Percentiles rank a stretch among this genome's conserved stretches.
Evolutionary conservation across 805 yeast species (phyloP).

Genomic region (Ogataea polymorpha): DNA sequence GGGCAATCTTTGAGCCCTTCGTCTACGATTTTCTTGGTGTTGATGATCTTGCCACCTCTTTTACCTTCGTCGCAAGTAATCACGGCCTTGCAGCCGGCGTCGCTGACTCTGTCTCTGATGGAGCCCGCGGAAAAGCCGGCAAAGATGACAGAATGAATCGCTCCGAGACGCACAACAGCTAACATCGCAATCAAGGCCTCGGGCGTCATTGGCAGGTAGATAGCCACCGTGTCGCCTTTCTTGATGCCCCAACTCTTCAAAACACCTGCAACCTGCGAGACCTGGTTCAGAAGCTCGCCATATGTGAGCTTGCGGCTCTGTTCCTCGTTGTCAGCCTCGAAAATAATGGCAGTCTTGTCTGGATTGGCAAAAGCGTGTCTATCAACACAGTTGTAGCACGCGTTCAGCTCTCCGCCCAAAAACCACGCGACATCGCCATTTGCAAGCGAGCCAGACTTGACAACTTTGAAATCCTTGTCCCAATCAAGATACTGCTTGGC

Average conservation of each 20-base stretch:
- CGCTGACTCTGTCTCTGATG: constrained; percentile 82
- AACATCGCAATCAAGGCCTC: constrained; percentile 93
- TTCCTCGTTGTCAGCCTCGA: constrained; percentile 89
- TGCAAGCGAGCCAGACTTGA: constrained; percentile 58
- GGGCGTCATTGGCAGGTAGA: constrained; percentile 96
- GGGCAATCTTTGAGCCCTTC: constrained; percentile 81
- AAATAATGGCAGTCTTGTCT: constrained; percentile 76
- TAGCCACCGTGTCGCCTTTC: constrained; percentile 95
- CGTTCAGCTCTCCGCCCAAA: constrained; percentile 88
- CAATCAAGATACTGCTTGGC: constrained; percentile 74
- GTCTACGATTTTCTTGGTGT: constrained; percentile 91
- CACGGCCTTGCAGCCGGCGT: constrained; percentile 80
- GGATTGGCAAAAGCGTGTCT: constrained; percentile 91
- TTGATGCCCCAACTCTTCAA: constrained; percentile 80
- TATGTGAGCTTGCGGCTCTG: constrained; percentile 75
- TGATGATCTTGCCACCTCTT: constrained; percentile 92
- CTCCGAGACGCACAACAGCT: constrained; percentile 92
- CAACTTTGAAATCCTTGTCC: constrained; percentile 74
- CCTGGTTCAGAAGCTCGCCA: constrained; percentile 81
- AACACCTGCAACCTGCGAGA: constrained; percentile 82
- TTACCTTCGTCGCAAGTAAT: constrained; percentile 94
- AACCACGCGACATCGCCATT: constrained; percentile 92
- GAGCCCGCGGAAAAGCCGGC: constrained; percentile 97
- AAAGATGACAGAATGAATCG: constrained; percentile 92
- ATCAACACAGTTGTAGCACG: constrained; percentile 90